Base-by-base conservation (phyloP, 495 filamentous ascomycete genomes). In the Cercophora scortea region DNA sequence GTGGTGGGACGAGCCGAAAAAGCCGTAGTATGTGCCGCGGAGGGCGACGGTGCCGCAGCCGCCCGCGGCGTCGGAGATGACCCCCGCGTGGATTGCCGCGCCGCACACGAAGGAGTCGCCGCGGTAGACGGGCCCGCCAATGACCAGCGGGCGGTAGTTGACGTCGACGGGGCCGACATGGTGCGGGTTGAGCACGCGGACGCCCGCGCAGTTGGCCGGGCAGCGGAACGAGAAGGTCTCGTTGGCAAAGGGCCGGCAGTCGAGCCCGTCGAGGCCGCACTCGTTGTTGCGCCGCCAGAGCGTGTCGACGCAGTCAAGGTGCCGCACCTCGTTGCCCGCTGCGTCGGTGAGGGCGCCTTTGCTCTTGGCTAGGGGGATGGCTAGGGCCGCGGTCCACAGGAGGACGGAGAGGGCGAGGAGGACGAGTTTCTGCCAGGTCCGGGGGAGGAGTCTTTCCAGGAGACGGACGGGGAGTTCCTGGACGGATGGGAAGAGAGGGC, bases 71-170 rank as follows among this genome's bases (percentile, higher is more conserved):
- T 89, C 79, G 25, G 78, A 78, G 47, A 90, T 79, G 39, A 87
- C 60, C 8, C 89, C 88, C 0, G 85, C 77, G 62, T 95, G 89
- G 38, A 95, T 85, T 7, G 89, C 89, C 10, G 88, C 73, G 43
- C 83, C 81, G 62, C 89, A 95, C 50, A 93, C 80, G 58, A 89
- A 89, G 16, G 88, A 92, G 61, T 95, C 89, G 3, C 84, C 84
- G 2, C 89, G 80, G 61, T 93, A 94, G 8, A 41, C 64, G 1
- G 84, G 82, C 0, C 87, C 88, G 15, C 89, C 89, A 18, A 94
- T 77, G 0, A 94, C 85, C 41, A 89, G 73, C 0, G 80, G 77
- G 50, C 70, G 68, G 60, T 89, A 91, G 47, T 79, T 77, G 52
- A 88, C 70, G n/a, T 85, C 79, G 57, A 83, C 71, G n/a, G 75